phyloP scores from a whole-genome alignment of 2,329 filamentous ascomycete genomes.

The Penicillium italicum region DNA sequence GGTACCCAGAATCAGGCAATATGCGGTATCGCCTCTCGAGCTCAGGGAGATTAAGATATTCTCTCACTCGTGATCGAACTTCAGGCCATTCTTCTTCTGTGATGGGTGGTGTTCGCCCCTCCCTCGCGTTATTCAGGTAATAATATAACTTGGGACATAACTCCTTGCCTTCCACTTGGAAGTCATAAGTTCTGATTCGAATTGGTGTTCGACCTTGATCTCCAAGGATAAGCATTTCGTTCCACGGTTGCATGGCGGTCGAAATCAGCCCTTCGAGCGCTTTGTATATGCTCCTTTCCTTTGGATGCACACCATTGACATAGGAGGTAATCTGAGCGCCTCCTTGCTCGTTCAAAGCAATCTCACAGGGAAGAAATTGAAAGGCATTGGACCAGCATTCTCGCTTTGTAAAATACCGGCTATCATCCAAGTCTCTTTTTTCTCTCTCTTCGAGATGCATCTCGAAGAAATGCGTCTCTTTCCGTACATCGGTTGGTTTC shows the following conservation, averaged over 20 bases:
- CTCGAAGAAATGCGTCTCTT: background rate
- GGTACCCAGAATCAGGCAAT: background rate
- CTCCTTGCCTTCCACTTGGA: constrained; percentile 1
- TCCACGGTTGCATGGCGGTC: constrained; percentile 1
- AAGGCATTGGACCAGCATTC: constrained; percentile 3
- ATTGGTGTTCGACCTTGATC: constrained; percentile 7
- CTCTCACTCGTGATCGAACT: constrained; percentile 2
- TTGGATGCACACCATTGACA: constrained; percentile 5
- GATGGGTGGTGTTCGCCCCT: background rate
- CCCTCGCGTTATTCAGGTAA: background rate
- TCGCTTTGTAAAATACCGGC: background rate
- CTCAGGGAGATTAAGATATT: constrained; percentile 6
- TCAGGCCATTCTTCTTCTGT: constrained; percentile 3
- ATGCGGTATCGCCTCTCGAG: constrained; percentile 1
- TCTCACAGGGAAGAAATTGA: constrained; percentile 7
- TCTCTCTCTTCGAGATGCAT: background rate
- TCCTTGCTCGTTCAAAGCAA: background rate
- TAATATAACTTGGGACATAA: background rate
- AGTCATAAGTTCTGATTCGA: constrained; percentile 10
- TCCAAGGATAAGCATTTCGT: constrained; percentile 3
- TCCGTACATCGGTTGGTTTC: background rate
- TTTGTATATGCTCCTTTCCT: constrained; percentile 4
- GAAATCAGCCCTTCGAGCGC: constrained; percentile 2
- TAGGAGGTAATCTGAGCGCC: constrained; percentile 1
- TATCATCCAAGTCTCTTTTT: background rate